Conservation (phyloP, 306 rosid genomes). For the Quercus agrifolia region DNA sequence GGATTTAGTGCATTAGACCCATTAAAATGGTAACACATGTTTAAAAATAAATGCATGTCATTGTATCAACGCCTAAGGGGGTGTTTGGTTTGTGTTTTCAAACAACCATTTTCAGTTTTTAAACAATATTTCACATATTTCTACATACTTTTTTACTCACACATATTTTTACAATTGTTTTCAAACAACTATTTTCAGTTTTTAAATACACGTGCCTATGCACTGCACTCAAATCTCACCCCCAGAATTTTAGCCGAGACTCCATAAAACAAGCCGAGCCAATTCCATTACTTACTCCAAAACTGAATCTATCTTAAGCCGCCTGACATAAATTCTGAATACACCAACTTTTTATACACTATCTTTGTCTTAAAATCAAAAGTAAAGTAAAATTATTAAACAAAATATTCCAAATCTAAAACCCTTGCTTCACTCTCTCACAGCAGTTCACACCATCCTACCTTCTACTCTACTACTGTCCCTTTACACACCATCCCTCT, state of each 20-base stretch:
- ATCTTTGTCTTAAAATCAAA: conserved; percentile 48
- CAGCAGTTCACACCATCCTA: conserved; percentile 8
- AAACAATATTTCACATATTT: too few relatives aligned
- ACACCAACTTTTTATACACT: neutral
- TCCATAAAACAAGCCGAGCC: conserved; percentile 14
- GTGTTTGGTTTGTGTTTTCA: too few relatives aligned
- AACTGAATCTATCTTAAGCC: conserved; percentile 23
- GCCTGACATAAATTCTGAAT: conserved; percentile 22
- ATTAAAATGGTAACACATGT: accelerated
- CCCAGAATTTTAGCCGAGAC: neutral
- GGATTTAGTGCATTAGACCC: accelerated
- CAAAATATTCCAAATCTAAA: conserved; percentile 54
- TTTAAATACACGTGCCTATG: too few relatives aligned
- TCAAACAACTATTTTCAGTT: too few relatives aligned
- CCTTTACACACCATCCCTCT: neutral
- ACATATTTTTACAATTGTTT: too few relatives aligned
- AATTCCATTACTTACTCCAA: neutral
- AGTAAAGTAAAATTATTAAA: neutral
- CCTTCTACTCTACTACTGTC: conserved; percentile 39
- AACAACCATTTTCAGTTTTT: too few relatives aligned
- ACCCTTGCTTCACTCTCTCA: conserved; percentile 24
- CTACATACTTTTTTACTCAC: too few relatives aligned
- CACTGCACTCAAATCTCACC: too few relatives aligned
- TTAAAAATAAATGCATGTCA: accelerated
- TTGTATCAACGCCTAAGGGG: neutral